Conservation (phyloP, 441 rosid species). For the Theobroma grandiflorum region DNA sequence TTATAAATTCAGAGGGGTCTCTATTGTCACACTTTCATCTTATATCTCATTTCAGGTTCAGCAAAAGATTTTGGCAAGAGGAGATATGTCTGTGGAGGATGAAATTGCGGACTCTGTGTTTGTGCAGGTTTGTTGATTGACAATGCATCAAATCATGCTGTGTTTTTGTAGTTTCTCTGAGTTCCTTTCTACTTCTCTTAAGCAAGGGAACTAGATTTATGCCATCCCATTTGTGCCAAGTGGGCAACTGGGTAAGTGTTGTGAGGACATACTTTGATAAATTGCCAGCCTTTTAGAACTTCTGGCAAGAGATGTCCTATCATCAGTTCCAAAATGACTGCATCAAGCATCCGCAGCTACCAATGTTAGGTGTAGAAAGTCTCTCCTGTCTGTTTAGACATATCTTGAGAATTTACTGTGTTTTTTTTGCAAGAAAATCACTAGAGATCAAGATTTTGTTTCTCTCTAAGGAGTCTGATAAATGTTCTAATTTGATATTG, state of each 20-base stretch:
- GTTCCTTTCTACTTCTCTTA: not conserved
- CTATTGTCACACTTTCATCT: slow-evolving; percentile 18
- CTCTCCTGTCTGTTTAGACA: not conserved
- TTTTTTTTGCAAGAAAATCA: not conserved
- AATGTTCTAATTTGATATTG: not conserved
- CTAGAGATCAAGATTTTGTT: slow-evolving; percentile 6
- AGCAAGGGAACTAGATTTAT: not conserved
- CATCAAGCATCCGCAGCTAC: not conserved
- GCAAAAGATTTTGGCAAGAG: slow-evolving; percentile 69
- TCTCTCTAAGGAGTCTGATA: not conserved
- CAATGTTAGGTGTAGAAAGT: not conserved
- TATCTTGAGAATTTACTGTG: slow-evolving; percentile 1
- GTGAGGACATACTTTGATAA: not conserved
- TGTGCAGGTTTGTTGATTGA: slow-evolving; percentile 66
- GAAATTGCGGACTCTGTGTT: slow-evolving; percentile 94
- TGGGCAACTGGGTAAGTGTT: not conserved
- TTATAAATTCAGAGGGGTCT: not conserved
- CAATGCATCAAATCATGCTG: not conserved
- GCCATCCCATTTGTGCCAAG: not conserved
- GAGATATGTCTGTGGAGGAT: slow-evolving; percentile 80
- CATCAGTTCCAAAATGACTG: not conserved
- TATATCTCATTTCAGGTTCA: slow-evolving; percentile 61
- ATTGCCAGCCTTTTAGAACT: not conserved
- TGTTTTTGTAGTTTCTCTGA: not conserved
- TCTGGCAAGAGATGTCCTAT: not conserved